Percentiles rank a stretch among this genome's conserved stretches.
phyloP scores from a whole-genome alignment of 1,284 basidiomycete genomes.

The Meira nashicola region DNA sequence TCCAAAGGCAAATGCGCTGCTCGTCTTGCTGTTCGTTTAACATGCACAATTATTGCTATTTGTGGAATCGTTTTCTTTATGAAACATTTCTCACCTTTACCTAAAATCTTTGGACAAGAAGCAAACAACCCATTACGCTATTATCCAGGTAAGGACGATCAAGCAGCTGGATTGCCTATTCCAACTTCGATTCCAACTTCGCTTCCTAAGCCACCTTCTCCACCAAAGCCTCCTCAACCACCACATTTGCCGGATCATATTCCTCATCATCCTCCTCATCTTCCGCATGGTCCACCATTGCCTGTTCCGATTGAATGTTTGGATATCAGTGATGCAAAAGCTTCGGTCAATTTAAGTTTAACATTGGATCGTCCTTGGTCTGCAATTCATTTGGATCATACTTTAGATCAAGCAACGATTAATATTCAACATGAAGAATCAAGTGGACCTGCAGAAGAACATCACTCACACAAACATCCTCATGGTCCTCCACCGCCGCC shows the following conservation, averaged over 20 bases:
- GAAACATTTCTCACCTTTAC: too few species aligned
- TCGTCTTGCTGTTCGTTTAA: too few species aligned
- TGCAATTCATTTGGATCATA: not conserved
- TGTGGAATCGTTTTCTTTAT: too few species aligned
- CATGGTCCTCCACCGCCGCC: not conserved
- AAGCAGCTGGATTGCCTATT: too few species aligned
- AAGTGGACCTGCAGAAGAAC: not conserved
- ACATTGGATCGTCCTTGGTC: not conserved
- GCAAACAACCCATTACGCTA: too few species aligned
- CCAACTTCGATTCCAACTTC: not conserved
- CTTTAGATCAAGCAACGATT: not conserved
- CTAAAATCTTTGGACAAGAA: too few species aligned
- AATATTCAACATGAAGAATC: not conserved
- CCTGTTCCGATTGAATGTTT: constrained; percentile 8
- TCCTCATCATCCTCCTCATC: not conserved
- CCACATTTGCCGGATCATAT: not conserved
- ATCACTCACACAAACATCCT: not conserved
- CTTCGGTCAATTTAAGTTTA: constrained; percentile 2
- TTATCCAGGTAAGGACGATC: too few species aligned
- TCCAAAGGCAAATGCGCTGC: too few species aligned
- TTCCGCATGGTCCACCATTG: not conserved
- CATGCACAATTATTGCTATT: too few species aligned
- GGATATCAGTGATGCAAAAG: not conserved
- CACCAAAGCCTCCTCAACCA: not conserved
- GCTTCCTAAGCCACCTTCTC: not conserved